Evolutionary conservation across 768 basidiomycete genomes (phyloP), one percentile per base, ranked within the genome.

Genomic region (Tricholoma sp.): DNA sequence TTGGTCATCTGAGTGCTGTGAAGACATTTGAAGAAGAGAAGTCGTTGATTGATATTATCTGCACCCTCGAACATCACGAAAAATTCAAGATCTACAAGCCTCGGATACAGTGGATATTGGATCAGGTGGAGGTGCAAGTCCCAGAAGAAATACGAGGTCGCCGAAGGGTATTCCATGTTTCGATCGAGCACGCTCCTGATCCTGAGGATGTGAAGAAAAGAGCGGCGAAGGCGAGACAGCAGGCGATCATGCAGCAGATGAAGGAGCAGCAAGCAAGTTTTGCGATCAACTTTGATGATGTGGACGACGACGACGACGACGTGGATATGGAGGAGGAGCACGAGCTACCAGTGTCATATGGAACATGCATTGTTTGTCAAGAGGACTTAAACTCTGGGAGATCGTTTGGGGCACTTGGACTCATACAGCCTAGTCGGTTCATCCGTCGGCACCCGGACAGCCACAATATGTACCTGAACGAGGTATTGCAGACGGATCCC

Each of bases 361-460:
- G 96, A 2, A 89, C 88, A n/a, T 99, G 97, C 68, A 98, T 99
- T 60, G 94, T 98, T 9, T 99, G 97, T 63, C 97, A 98, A 68
- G 97, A 98, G 67, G 91, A 94, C 59, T 82, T 98, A 52, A 89
- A 84, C 62, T 67, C 79, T 2, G 72, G 79, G 14, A 80, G 82
- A 58, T 76, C 90, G 0, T 98, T 97, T 69, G 97, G 97, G 5
- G 83, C 83, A 29, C 82, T 99, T 16, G 92, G 90, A 1, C 75
- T 95, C 47, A 68, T 99, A 6, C 96, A 98, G 65, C 89, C 95
- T 0, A 95, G 94, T 69, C 80, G 89, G 47, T 73, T 94, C 45
- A 77, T 98, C 16, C 83, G 96, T 47, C 83, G 83, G 37, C 87
- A 89, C 61, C 89, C 87, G 1, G 86, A 91, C 62, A 79, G 78